Evolutionary conservation across 805 yeast genomes (phyloP).

Genomic region (Schwanniomyces vanrijiae): DNA sequence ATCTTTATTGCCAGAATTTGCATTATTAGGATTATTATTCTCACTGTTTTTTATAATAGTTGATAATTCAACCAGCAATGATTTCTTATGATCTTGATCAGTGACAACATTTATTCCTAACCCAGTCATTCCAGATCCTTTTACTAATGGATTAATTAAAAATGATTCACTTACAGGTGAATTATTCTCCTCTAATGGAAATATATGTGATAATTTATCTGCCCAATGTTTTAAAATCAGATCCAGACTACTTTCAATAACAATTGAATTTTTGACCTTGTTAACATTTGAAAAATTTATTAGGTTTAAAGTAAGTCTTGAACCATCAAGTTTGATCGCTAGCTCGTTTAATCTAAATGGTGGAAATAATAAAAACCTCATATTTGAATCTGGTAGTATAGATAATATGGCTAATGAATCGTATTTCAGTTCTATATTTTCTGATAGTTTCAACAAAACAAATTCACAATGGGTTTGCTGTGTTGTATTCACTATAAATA

Average conservation of each 20-base stretch:
- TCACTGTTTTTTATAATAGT: background rate
- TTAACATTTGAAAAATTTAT: slow-evolving; percentile 17
- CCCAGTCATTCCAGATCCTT: slow-evolving; percentile 24
- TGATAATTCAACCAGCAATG: background rate
- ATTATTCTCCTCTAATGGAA: slow-evolving; percentile 28
- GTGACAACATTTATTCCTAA: slow-evolving; percentile 32
- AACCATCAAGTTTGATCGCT: slow-evolving; percentile 16
- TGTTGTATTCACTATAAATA: slow-evolving; percentile 14
- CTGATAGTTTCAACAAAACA: slow-evolving; percentile 32
- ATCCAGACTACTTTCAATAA: slow-evolving; percentile 14
- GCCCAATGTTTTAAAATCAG: slow-evolving; percentile 28
- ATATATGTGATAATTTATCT: slow-evolving; percentile 28
- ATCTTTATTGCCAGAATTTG: background rate
- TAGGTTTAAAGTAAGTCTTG: slow-evolving; percentile 12
- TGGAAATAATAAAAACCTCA: slow-evolving; percentile 38
- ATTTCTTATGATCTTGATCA: slow-evolving; percentile 1
- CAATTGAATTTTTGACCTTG: slow-evolving; percentile 9
- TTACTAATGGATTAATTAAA: slow-evolving; percentile 16
- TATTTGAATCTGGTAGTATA: slow-evolving; percentile 13
- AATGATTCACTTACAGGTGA: slow-evolving; percentile 21
- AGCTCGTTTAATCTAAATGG: slow-evolving; percentile 43
- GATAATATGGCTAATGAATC: slow-evolving; percentile 40
- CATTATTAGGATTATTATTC: background rate
- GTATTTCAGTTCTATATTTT: slow-evolving; percentile 13
- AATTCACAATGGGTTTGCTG: slow-evolving; percentile 21